phyloP scores from a whole-genome alignment of 306 rosid species.

The Pachyrhizus erosus region DNA sequence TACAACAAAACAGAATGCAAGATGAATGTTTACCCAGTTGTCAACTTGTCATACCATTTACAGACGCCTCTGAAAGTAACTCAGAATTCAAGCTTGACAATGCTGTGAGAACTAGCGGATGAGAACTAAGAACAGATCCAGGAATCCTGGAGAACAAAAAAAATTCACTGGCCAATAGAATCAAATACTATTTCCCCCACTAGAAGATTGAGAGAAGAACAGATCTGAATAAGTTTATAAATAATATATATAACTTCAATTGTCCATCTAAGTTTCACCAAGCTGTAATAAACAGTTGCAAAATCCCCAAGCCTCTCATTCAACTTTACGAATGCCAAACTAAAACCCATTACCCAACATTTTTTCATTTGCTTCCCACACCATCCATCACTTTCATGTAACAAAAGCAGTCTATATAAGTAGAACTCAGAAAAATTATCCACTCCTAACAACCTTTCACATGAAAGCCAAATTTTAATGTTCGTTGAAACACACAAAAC shows the following conservation, averaged over 20 bases:
- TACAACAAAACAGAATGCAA: conserved; percentile 4
- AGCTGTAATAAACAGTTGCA: conserved; percentile 18
- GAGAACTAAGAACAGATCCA: conserved; percentile 87
- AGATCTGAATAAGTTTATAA: not conserved
- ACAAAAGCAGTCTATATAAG: not conserved
- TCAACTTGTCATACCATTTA: conserved; percentile 71
- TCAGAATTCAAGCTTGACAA: conserved; percentile 92
- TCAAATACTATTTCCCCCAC: not conserved
- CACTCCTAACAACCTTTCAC: conserved; percentile 3
- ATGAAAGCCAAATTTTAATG: conserved; percentile 19
- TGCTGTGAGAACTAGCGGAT: conserved; percentile 93
- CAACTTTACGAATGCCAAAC: not conserved
- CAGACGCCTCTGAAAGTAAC: conserved; percentile 94
- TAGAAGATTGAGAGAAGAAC: conserved; percentile 4
- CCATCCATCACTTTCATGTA: conserved; percentile 18
- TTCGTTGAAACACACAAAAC: not conserved
- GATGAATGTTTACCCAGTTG: conserved; percentile 14
- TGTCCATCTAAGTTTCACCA: conserved; percentile 27
- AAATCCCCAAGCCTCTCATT: not conserved
- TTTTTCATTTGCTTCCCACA: not conserved
- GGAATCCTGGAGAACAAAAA: conserved; percentile 75
- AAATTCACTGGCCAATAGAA: conserved; percentile 3
- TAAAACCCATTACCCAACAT: conserved; percentile 8
- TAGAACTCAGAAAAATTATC: conserved; percentile 16
- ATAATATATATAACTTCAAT: not conserved